These are phyloP conservation scores for Pueraria montana DNA, from an alignment of 306 rosid species.

Conservation along the genomic window DNA sequence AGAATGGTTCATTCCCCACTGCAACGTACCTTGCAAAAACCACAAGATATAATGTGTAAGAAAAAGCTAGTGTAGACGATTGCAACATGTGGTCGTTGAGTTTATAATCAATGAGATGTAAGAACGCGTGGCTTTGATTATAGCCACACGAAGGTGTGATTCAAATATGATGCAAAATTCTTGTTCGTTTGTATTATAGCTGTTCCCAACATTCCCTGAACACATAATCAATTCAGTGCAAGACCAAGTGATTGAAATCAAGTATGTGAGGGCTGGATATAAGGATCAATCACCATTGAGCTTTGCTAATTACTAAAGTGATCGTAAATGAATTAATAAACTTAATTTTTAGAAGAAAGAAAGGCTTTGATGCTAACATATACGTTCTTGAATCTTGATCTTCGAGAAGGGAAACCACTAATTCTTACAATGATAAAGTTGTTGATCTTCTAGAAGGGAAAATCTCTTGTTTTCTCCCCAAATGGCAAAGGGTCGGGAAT, in stretches of 20 bases:
- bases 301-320: not conserved
- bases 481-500: not conserved
- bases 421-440: too few species aligned
- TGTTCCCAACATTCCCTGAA: not conserved
- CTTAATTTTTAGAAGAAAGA: not conserved
- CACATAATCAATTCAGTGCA: too few species aligned
- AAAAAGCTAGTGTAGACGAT: too few species aligned
- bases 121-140: not conserved
- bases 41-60: conserved; percentile 32
- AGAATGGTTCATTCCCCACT: conserved; percentile 97
- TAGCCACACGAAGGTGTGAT: not conserved
- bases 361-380: not conserved
- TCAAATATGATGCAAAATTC: conserved; percentile 8
- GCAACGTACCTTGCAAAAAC: conserved; percentile 78
- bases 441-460: not conserved
- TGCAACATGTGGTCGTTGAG: too few species aligned
- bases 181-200: not conserved
- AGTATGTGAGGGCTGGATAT: not conserved
- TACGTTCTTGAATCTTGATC: too few species aligned
- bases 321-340: not conserved
- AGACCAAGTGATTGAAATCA: not conserved
- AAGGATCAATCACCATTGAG: not conserved
- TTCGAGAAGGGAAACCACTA: too few species aligned
- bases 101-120: not conserved
- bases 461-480: not conserved